phyloP scores from a whole-genome alignment of 1,284 basidiomycete genomes.

The Trichosporon coremiiforme region DNA sequence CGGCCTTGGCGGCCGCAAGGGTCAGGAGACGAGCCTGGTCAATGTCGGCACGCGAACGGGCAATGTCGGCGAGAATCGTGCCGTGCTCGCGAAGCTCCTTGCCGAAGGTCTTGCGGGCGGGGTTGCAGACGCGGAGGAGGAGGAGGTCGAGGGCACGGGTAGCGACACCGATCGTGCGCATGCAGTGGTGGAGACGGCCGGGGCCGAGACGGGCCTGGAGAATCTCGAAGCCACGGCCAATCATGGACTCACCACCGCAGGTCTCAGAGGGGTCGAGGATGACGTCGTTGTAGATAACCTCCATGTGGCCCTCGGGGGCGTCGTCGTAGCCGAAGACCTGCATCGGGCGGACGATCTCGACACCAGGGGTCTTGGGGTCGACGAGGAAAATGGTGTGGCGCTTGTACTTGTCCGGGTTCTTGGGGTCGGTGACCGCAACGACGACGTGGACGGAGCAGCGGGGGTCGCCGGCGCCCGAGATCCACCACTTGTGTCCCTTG shows the following conservation, averaged over 20 bases:
- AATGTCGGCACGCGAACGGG: conserved; percentile 88
- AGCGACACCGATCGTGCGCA: conserved; percentile 92
- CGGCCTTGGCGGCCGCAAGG: conserved; percentile 88
- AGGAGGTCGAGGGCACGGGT: conserved; percentile 82
- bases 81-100: conserved; percentile 90
- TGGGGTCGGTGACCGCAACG: conserved; percentile 63
- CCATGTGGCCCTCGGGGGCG: conserved; percentile 93
- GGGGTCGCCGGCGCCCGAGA: conserved; percentile 94
- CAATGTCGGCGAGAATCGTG: conserved; percentile 86
- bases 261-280: conserved; percentile 66
- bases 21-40: conserved; percentile 85
- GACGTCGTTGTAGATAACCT: conserved; percentile 92
- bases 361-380: conserved; percentile 80
- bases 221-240: conserved; percentile 95
- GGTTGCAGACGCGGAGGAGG: conserved; percentile 89
- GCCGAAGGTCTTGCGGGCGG: conserved; percentile 86
- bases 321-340: conserved; percentile 91
- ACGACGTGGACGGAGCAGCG: conserved; percentile 87
- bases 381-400: conserved; percentile 95
- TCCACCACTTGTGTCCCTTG: conserved; percentile 99
- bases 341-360: conserved; percentile 89
- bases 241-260: conserved; percentile 64
- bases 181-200: conserved; percentile 96
- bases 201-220: conserved; percentile 96
- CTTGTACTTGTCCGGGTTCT: conserved; percentile 62